Conservation (phyloP, 257 asterid species). For the Avicennia marina region DNA sequence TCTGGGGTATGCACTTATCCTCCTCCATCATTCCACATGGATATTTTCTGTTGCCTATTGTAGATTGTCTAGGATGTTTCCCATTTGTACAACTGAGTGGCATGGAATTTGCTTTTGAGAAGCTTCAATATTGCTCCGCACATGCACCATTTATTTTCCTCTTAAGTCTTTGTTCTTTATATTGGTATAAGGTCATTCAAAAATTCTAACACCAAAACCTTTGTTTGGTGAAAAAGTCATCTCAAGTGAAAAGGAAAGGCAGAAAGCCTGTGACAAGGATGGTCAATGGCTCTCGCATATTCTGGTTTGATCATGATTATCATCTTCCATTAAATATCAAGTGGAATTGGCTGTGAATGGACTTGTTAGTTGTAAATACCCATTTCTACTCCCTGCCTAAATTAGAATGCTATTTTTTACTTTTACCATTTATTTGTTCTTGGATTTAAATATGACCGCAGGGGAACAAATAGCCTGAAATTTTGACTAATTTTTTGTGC, state of each 20-base stretch:
- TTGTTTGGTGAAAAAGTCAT: neutral
- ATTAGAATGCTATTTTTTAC: no score
- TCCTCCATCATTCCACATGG: constrained; percentile 6
- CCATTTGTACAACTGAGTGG: constrained; percentile 6
- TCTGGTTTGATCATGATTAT: no score
- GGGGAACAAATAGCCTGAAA: no score
- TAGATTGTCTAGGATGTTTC: neutral
- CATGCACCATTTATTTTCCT: constrained; percentile 1
- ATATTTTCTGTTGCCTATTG: neutral
- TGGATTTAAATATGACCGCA: no score
- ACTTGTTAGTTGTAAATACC: no score
- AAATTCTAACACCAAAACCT: neutral
- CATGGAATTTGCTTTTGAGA: neutral
- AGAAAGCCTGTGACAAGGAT: no score
- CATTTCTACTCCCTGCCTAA: no score
- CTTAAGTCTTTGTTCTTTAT: neutral
- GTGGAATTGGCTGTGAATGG: no score
- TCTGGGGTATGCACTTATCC: constrained; percentile 49
- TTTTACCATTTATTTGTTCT: no score
- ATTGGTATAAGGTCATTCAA: neutral
- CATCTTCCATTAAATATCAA: no score
- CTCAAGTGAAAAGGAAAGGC: neutral
- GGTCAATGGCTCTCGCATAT: no score
- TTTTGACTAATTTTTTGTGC: no score
- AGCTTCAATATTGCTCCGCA: constrained; percentile 1